Percentiles rank a stretch among this genome's conserved stretches.
phyloP scores from a whole-genome alignment of 805 yeast species.

The Diddensiella santjacobensis region DNA sequence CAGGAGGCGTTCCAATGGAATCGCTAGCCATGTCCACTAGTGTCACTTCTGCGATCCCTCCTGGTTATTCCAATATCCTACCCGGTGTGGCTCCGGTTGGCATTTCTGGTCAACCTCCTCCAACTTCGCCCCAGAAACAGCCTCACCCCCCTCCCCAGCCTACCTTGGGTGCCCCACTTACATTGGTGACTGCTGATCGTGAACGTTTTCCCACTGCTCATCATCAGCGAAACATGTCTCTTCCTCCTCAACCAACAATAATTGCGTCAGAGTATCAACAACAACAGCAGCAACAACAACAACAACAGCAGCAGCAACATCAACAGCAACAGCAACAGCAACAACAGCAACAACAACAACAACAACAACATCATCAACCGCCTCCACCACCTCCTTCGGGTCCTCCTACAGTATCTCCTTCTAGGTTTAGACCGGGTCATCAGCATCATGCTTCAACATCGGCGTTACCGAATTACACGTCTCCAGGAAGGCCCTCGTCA shows the following conservation, averaged over 20 bases:
- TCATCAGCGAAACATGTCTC: conserved; percentile 26
- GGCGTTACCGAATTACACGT: conserved; percentile 19
- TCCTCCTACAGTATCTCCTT: conserved; percentile 10
- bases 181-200: conserved; percentile 12
- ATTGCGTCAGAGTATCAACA: conserved; percentile 16
- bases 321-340: conserved; percentile 5
- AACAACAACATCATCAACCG: conserved; percentile 9
- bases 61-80: not conserved
- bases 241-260: conserved; percentile 22
- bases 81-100: conserved; percentile 1
- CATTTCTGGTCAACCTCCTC: not conserved
- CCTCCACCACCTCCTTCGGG: conserved; percentile 16
- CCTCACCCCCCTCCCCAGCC: not conserved
- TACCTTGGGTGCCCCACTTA: conserved; percentile 10
- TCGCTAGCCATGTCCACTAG: not conserved
- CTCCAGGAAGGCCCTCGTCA: conserved; percentile 18
- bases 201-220: conserved; percentile 18
- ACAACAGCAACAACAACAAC: conserved; percentile 2
- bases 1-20: not conserved
- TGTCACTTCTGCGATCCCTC: not conserved
- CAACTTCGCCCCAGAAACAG: not conserved
- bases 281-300: too few species aligned
- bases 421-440: conserved; percentile 22
- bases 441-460: conserved; percentile 24
- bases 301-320: conserved; percentile 6